Evolutionary conservation across 2,329 filamentous ascomycete species (phyloP).

Genomic region (Cordyceps cicadae): DNA sequence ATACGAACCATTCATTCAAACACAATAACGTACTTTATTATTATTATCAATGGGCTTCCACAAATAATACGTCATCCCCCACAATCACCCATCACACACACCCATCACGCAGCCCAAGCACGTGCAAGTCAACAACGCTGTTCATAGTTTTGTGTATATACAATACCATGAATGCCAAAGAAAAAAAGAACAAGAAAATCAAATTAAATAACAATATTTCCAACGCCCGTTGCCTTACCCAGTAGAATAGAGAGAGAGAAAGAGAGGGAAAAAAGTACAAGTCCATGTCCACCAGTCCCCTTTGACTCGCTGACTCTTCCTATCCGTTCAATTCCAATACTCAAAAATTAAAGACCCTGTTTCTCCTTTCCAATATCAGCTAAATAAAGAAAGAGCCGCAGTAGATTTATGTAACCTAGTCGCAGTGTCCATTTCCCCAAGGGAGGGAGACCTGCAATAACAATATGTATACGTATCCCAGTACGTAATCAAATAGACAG

Average conservation of each 20-base stretch:
- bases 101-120: background rate
- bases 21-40: background rate
- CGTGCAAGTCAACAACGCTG: conserved; percentile 4
- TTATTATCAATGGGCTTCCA: no score
- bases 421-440: background rate
- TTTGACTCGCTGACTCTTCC: background rate
- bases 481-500: background rate
- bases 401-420: background rate
- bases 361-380: background rate
- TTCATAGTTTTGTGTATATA: conserved; percentile 8
- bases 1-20: background rate
- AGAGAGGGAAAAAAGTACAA: background rate
- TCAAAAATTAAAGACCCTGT: conserved; percentile 1
- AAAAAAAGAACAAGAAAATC: background rate
- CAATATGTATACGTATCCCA: conserved; percentile 9
- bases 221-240: conserved; percentile 9
- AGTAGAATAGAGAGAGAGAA: background rate
- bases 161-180: conserved; percentile 1
- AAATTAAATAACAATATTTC: background rate
- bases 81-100: background rate
- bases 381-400: background rate
- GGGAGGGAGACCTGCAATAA: background rate
- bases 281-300: background rate
- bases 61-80: background rate
- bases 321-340: conserved; percentile 1